Percentiles rank a stretch among this genome's conserved stretches.
These are phyloP conservation scores for Xylaria sp. DNA, from an alignment of 2,329 filamentous ascomycete genomes.

Conservation along the genomic window DNA sequence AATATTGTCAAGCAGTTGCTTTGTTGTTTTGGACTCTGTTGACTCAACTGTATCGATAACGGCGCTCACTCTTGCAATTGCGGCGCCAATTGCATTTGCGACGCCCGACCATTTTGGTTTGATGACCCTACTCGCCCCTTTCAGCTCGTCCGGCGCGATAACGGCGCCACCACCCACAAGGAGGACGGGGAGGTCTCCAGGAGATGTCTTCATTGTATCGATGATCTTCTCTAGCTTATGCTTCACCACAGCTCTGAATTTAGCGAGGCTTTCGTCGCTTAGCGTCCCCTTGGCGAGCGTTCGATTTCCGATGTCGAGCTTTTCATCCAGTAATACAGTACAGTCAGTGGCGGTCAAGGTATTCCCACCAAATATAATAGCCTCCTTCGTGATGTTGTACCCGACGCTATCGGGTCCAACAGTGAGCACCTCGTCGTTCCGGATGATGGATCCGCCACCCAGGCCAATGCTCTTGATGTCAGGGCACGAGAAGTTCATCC, in stretches of 20 bases:
- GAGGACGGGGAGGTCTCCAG: constrained; percentile 67
- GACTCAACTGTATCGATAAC: constrained; percentile 63
- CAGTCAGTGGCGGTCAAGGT: constrained; percentile 69
- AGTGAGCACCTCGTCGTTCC: constrained; percentile 53
- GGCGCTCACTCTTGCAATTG: constrained; percentile 68
- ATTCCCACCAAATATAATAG: constrained; percentile 66
- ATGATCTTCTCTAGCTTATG: constrained; percentile 53
- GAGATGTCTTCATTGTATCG: constrained; percentile 71
- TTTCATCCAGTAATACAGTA: constrained; percentile 51
- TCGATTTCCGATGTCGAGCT: constrained; percentile 56
- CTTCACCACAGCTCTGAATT: constrained; percentile 43
- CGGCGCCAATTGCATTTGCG: constrained; percentile 73
- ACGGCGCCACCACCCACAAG: constrained; percentile 72
- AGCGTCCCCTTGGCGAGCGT: constrained; percentile 37
- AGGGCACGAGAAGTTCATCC: constrained; percentile 68
- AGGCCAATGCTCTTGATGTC: constrained; percentile 70
- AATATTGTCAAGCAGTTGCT: constrained; percentile 54
- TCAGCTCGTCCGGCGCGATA: constrained; percentile 64
- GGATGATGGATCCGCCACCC: constrained; percentile 67
- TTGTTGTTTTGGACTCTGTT: constrained; percentile 54
- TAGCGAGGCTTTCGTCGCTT: constrained; percentile 44
- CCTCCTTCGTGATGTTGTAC: constrained; percentile 63
- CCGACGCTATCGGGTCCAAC: constrained; percentile 72
- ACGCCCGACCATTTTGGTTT: constrained; percentile 67
- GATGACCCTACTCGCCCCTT: constrained; percentile 65